A percentile compares a stretch with the other conserved stretches of the same genome.
phyloP scores from a whole-genome alignment of 2,329 filamentous ascomycete species.

The Ophiognomonia clavigignenti-juglandacearum region DNA sequence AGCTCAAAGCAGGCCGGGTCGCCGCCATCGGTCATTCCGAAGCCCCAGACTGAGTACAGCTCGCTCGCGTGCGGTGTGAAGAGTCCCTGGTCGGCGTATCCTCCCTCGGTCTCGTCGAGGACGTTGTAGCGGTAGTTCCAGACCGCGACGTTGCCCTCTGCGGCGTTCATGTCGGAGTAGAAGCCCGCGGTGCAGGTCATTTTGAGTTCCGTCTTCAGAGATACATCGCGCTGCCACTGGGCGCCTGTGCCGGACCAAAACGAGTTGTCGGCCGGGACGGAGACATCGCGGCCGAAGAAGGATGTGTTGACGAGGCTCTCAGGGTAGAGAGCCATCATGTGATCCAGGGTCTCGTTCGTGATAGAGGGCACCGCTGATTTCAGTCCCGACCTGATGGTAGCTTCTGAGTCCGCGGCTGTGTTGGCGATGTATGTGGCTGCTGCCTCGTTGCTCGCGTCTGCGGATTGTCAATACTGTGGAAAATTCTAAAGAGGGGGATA shows the following conservation, averaged over 20 bases:
- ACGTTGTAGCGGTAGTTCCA: conserved; percentile 9
- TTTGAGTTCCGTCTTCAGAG: conserved; percentile 8
- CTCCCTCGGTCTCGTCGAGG: conserved; percentile 3
- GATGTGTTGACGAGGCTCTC: conserved; percentile 2
- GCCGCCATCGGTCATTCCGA: conserved; percentile 8
- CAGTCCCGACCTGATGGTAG: not conserved
- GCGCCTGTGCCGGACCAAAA: conserved; percentile 1
- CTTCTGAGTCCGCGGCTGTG: not conserved
- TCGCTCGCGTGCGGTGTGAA: conserved; percentile 9
- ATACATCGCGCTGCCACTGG: conserved; percentile 6
- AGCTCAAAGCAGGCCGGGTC: conserved; percentile 5
- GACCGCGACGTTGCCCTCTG: not conserved
- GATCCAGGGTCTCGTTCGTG: not conserved
- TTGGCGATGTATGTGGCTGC: conserved; percentile 6
- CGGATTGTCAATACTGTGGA: not conserved
- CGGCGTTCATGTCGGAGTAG: conserved; percentile 3
- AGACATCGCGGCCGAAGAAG: conserved; percentile 5
- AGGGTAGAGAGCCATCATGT: conserved; percentile 5
- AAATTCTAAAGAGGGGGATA: not conserved
- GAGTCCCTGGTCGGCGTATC: conserved; percentile 2
- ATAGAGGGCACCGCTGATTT: not conserved
- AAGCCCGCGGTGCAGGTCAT: conserved; percentile 3
- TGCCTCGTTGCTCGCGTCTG: conserved; percentile 2
- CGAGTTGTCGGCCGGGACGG: not conserved
- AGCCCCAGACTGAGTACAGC: conserved; percentile 7